A percentile compares a stretch with the other conserved stretches of the same genome.
Evolutionary conservation across 345 rosid species (phyloP).

Genomic region (Salix brachista): DNA sequence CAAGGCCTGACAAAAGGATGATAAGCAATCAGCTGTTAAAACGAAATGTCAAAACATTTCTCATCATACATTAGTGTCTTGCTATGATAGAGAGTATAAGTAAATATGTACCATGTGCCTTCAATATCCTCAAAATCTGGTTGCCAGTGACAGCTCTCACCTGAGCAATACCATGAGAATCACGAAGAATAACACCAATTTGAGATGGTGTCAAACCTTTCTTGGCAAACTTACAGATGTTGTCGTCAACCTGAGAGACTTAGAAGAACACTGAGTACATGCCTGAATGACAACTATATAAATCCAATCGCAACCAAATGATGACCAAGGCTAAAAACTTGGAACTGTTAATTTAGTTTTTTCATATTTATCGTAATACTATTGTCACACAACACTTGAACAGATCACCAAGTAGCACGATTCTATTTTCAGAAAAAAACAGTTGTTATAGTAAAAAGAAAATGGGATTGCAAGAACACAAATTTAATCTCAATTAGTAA

Average conservation of each 20-base stretch:
- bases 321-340: neutral
- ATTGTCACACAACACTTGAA: neutral
- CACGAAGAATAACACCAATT: constrained; percentile 76
- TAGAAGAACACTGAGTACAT: neutral
- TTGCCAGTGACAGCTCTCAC: constrained; percentile 67
- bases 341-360: too few relatives aligned
- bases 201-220: constrained; percentile 76
- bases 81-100: neutral
- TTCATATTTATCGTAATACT: neutral
- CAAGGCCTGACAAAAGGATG: constrained; percentile 42
- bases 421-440: neutral
- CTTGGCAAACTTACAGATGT: constrained; percentile 69
- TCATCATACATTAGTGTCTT: neutral
- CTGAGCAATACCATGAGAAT: constrained; percentile 70
- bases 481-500: neutral
- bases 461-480: neutral
- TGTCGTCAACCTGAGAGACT: constrained; percentile 49
- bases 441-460: neutral
- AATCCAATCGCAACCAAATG: neutral
- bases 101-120: constrained; percentile 50
- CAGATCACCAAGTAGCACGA: neutral
- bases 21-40: neutral
- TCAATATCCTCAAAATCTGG: constrained; percentile 61
- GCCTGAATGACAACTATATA: neutral
- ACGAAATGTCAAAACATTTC: neutral